Evolutionary conservation across 306 rosid species (phyloP).

Genomic region (Glycine latifolia): DNA sequence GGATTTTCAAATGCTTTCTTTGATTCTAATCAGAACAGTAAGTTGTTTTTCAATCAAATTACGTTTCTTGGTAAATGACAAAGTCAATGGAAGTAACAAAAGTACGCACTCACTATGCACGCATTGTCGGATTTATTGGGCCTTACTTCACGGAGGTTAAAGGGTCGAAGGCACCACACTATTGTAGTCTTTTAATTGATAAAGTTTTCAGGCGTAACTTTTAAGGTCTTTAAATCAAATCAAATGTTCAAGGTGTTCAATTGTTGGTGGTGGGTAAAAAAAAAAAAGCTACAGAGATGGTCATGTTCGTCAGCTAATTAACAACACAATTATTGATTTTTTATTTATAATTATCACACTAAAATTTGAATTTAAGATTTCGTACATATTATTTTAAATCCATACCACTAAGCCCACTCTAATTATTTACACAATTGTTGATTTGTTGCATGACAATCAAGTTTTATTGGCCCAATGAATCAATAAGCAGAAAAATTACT

Average conservation of each 20-base stretch:
- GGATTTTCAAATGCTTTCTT: not conserved
- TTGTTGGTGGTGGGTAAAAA: not conserved
- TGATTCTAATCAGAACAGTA: not conserved
- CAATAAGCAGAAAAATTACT: not conserved
- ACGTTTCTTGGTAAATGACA: not conserved
- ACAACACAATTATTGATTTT: too few species aligned
- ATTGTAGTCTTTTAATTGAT: constrained; percentile 13
- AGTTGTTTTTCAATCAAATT: not conserved
- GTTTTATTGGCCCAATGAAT: not conserved
- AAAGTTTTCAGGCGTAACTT: constrained; percentile 37
- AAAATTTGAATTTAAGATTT: too few species aligned
- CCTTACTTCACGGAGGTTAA: constrained; percentile 27
- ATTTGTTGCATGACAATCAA: not conserved
- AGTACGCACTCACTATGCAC: constrained; percentile 2
- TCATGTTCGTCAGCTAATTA: not conserved
- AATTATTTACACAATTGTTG: not conserved
- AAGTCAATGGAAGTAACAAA: constrained; percentile 10
- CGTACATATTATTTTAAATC: too few species aligned
- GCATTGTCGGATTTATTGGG: constrained; percentile 31
- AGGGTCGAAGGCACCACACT: not conserved
- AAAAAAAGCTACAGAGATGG: not conserved
- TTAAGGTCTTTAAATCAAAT: constrained; percentile 39
- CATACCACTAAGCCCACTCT: too few species aligned
- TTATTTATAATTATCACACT: too few species aligned
- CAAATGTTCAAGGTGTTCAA: not conserved